phyloP scores from a whole-genome alignment of 164 flowering plant genomes.

The Sedum album region DNA sequence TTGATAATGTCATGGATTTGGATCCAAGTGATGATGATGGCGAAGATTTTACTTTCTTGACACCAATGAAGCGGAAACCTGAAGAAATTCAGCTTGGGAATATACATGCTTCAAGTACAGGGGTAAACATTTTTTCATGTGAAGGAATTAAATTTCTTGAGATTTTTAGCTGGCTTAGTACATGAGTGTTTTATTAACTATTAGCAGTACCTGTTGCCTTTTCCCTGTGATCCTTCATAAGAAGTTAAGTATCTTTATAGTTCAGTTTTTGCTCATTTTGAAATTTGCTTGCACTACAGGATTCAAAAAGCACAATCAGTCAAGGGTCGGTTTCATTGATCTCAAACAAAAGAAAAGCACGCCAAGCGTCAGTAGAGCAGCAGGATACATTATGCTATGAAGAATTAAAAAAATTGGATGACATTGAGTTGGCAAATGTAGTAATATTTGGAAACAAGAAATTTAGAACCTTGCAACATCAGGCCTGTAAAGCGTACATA shows the following conservation, averaged over 20 bases:
- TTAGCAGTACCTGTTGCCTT: neutral
- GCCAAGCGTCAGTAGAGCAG: slow-evolving; percentile 17
- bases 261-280: neutral
- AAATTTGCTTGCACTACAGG: slow-evolving; percentile 27
- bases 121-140: neutral
- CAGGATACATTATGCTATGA: slow-evolving; percentile 44
- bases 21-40: slow-evolving; percentile 47
- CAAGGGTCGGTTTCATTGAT: slow-evolving; percentile 31
- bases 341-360: slow-evolving; percentile 18
- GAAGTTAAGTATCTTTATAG: neutral
- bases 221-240: neutral
- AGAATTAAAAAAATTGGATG: slow-evolving; percentile 70
- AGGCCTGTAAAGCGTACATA: slow-evolving; percentile 69
- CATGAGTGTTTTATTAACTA: neutral
- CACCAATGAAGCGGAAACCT: slow-evolving; percentile 11
- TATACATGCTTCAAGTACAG: neutral
- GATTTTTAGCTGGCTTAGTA: neutral
- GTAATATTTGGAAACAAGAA: slow-evolving; percentile 79
- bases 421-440: slow-evolving; percentile 83
- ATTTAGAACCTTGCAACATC: slow-evolving; percentile 79
- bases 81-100: neutral
- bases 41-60: slow-evolving; percentile 7
- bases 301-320: slow-evolving; percentile 26
- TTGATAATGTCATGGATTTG: slow-evolving; percentile 23
- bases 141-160: too few relatives aligned